phyloP scores from a whole-genome alignment of 306 rosid genomes.

The Prinsepia uniflora region DNA sequence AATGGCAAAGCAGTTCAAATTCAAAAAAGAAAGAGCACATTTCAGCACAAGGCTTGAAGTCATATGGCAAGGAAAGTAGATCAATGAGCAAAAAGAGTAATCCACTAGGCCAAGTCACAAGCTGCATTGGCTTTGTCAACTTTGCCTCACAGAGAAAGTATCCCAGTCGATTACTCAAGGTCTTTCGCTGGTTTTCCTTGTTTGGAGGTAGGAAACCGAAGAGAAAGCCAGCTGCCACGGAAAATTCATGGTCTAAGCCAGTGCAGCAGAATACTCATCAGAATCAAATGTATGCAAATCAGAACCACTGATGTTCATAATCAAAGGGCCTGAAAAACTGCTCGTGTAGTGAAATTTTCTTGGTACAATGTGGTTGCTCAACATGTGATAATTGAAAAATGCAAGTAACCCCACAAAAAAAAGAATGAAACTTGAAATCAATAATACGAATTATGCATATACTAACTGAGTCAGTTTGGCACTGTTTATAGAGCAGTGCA shows the following conservation, averaged over 20 bases:
- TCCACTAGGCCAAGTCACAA: slow-evolving; percentile 49
- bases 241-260: slow-evolving; percentile 34
- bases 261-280: slow-evolving; percentile 25
- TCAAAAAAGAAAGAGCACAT: slow-evolving; percentile 43
- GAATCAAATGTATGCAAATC: slow-evolving; percentile 23
- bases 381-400: neutral
- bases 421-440: neutral
- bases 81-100: slow-evolving; percentile 52
- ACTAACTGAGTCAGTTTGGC: too few relatives aligned
- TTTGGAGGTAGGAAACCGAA: slow-evolving; percentile 58
- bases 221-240: slow-evolving; percentile 42
- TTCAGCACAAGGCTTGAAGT: slow-evolving; percentile 33
- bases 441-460: too few relatives aligned
- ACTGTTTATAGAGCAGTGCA: too few relatives aligned
- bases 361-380: neutral
- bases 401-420: neutral
- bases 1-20: slow-evolving; percentile 47
- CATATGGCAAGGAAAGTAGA: slow-evolving; percentile 44
- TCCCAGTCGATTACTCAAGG: slow-evolving; percentile 53
- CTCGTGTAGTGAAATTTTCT: neutral
- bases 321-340: neutral
- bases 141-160: slow-evolving; percentile 62
- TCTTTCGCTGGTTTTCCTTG: slow-evolving; percentile 49
- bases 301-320: neutral
- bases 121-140: slow-evolving; percentile 70